Evolutionary conservation across 305 asterid genomes (phyloP).

Genomic region (Euphrasia arctica): DNA sequence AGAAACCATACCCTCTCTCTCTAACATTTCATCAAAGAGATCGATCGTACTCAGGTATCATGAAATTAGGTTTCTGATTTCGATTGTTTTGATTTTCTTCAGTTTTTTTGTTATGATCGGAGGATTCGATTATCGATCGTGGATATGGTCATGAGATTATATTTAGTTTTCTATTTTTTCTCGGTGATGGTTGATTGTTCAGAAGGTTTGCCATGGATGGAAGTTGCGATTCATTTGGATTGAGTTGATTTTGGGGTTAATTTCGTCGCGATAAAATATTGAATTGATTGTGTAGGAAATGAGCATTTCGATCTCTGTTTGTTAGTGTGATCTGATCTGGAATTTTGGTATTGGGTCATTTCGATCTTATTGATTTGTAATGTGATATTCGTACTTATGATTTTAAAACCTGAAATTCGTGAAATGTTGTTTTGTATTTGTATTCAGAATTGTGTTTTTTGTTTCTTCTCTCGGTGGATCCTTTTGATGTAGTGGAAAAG

Average conservation of each 20-base stretch:
- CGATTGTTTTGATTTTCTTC: constrained; percentile 21
- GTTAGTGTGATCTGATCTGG: constrained; percentile 29
- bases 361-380: constrained; percentile 30
- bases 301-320: not conserved
- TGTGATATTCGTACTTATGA: constrained; percentile 2
- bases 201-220: not conserved
- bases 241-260: constrained; percentile 10
- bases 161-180: not conserved
- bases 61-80: constrained; percentile 21
- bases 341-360: constrained; percentile 4
- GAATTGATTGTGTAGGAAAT: constrained; percentile 14
- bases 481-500: too few relatives aligned
- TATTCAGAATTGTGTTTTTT: constrained; percentile 9
- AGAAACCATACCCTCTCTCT: constrained; percentile 21
- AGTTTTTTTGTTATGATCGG: constrained; percentile 10
- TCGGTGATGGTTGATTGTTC: not conserved
- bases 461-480: too few relatives aligned
- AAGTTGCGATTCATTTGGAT: constrained; percentile 12
- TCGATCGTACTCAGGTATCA: constrained; percentile 32
- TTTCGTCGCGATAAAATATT: constrained; percentile 7
- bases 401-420: constrained; percentile 13
- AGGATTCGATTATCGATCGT: constrained; percentile 2
- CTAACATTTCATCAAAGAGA: constrained; percentile 24
- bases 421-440: constrained; percentile 10
- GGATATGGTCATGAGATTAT: not conserved